Conservation (phyloP, 768 basidiomycete species). For the Lactifluus subvellereus region DNA sequence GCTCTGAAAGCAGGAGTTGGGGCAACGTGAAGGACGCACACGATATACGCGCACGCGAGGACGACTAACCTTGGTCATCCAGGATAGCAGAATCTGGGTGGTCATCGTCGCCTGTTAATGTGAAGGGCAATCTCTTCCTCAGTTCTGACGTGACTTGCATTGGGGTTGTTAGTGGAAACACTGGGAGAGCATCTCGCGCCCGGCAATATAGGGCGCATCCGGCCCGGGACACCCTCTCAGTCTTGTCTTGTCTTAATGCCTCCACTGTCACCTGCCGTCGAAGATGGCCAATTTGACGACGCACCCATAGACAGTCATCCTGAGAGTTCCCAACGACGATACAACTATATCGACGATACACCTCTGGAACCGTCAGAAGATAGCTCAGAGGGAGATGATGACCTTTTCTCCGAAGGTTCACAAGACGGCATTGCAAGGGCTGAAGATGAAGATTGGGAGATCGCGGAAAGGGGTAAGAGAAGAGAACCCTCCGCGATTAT, state of each 20-base stretch:
- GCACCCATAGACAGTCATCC: slow-evolving; percentile 36
- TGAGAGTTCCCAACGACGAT: slow-evolving; percentile 28
- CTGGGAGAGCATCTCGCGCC: neutral
- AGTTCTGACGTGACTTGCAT: slow-evolving; percentile 6
- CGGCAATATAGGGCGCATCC: too few species aligned
- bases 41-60: neutral
- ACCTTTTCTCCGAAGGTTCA: slow-evolving; percentile 28
- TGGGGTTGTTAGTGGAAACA: neutral
- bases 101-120: neutral
- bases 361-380: slow-evolving; percentile 29
- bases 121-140: slow-evolving; percentile 15
- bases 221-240: neutral
- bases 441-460: slow-evolving; percentile 87
- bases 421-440: slow-evolving; percentile 44
- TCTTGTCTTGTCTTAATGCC: slow-evolving; percentile 1
- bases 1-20: slow-evolving; percentile 38
- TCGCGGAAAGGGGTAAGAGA: slow-evolving; percentile 67
- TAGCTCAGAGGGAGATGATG: slow-evolving; percentile 34
- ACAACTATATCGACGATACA: slow-evolving; percentile 33
- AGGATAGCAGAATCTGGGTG: neutral
- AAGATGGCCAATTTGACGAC: slow-evolving; percentile 59
- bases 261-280: slow-evolving; percentile 28
- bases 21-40: neutral
- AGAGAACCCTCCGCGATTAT: neutral
- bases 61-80: slow-evolving; percentile 15